Percentiles rank a stretch among this genome's conserved stretches.
phyloP scores from a whole-genome alignment of 257 asterid species.

The Nicotiana benthamiana region DNA sequence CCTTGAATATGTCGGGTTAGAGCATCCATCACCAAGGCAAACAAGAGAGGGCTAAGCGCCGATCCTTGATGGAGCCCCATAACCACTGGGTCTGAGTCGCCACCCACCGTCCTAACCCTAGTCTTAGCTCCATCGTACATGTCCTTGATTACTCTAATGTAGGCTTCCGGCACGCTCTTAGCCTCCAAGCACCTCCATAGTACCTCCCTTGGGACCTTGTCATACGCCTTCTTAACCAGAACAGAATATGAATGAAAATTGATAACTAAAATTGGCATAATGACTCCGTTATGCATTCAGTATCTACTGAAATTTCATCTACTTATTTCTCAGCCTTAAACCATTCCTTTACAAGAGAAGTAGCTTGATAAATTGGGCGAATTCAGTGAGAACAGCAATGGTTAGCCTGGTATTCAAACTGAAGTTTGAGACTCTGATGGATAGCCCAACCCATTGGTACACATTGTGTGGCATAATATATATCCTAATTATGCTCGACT shows the following conservation, averaged over 20 bases:
- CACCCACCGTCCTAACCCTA: too few species aligned
- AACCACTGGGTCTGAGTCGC: too few species aligned
- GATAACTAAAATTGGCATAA: background rate
- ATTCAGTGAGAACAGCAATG: background rate
- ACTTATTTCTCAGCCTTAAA: background rate
- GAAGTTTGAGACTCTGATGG: background rate
- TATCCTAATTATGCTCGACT: background rate
- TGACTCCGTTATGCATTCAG: background rate
- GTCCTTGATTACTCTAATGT: too few species aligned
- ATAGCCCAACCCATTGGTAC: background rate
- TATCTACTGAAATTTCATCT: background rate
- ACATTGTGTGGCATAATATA: background rate
- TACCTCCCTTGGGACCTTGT: too few species aligned
- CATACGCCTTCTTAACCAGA: too few species aligned
- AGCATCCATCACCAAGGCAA: too few species aligned
- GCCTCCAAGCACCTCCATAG: too few species aligned
- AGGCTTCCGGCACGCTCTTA: too few species aligned
- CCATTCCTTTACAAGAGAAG: background rate
- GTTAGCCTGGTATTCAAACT: background rate
- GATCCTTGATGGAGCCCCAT: too few species aligned
- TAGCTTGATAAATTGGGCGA: background rate
- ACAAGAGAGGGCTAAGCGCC: too few species aligned
- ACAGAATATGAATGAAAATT: background rate
- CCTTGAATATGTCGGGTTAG: too few species aligned
- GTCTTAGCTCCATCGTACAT: too few species aligned